A percentile compares a stretch with the other conserved stretches of the same genome.
phyloP scores from a whole-genome alignment of 352 stramenopile species.

The Globisporangium megalacanthum region DNA sequence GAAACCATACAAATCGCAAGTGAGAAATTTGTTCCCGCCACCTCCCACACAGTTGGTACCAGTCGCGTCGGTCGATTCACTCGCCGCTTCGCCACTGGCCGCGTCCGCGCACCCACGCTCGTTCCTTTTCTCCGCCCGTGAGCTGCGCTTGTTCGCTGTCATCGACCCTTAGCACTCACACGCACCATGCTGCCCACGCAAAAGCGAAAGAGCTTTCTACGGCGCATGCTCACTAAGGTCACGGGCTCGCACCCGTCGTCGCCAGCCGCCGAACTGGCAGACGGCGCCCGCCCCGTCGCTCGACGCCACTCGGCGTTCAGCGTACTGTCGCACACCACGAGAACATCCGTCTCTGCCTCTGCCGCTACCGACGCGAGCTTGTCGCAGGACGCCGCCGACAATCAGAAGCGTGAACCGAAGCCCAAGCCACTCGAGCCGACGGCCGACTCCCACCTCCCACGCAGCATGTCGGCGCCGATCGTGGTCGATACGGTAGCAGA shows the following conservation, averaged over 20 bases:
- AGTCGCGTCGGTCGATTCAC: neutral
- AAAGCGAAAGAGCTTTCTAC: constrained; percentile 1
- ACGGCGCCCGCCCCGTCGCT: neutral
- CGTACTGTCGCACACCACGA: neutral
- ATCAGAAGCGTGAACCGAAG: neutral
- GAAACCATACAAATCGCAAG: constrained; percentile 1
- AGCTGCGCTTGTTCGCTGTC: no score
- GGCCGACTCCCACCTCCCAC: neutral
- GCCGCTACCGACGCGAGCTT: neutral
- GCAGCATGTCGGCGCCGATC: constrained; percentile 2
- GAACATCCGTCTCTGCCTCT: neutral
- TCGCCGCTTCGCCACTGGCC: neutral
- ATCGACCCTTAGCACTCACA: neutral
- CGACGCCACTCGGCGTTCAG: neutral
- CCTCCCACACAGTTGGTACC: neutral
- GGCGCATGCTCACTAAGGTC: constrained; percentile 2
- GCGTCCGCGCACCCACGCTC: neutral
- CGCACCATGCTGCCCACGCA: neutral
- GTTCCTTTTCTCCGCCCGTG: no score
- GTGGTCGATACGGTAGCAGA: neutral
- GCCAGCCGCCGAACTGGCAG: neutral
- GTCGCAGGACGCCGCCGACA: neutral
- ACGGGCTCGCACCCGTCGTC: neutral
- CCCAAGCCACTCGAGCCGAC: neutral
- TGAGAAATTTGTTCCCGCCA: neutral